Conservation (phyloP, 768 basidiomycete genomes). For the Hypholoma fasciculare region DNA sequence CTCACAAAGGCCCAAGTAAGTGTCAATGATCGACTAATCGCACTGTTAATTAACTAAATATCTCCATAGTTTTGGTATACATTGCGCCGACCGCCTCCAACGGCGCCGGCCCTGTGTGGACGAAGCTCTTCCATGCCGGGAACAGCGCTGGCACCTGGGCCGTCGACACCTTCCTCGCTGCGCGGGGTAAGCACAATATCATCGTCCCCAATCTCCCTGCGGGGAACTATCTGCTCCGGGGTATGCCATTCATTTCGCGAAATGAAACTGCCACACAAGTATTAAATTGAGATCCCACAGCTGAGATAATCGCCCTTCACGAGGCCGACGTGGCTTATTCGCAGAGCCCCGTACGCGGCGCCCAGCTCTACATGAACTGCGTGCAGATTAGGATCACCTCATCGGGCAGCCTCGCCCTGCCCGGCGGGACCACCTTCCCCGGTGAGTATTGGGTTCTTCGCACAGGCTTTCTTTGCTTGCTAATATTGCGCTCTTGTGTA, state of each 20-base stretch:
- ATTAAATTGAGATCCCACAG: constrained; percentile 12
- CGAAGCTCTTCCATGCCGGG: constrained; percentile 31
- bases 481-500: neutral
- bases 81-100: constrained; percentile 29
- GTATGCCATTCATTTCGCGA: constrained; percentile 14
- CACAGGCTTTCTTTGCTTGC: neutral
- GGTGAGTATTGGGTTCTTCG: constrained; percentile 12
- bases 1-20: constrained; percentile 34
- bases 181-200: constrained; percentile 32
- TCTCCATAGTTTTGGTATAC: constrained; percentile 28
- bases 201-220: constrained; percentile 32
- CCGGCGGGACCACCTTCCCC: constrained; percentile 29
- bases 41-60: neutral
- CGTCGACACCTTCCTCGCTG: constrained; percentile 30
- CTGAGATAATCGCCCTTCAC: constrained; percentile 34
- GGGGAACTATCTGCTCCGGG: constrained; percentile 33
- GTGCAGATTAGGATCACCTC: constrained; percentile 43
- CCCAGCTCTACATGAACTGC: constrained; percentile 52
- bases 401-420: constrained; percentile 22
- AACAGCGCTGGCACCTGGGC: constrained; percentile 27
- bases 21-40: neutral
- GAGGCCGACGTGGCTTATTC: constrained; percentile 31
- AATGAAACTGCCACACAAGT: constrained; percentile 23
- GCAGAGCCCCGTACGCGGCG: constrained; percentile 36
- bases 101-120: constrained; percentile 31